Base-by-base conservation (phyloP, 768 basidiomycete species). In the Lepiota brunneoincarnata region DNA sequence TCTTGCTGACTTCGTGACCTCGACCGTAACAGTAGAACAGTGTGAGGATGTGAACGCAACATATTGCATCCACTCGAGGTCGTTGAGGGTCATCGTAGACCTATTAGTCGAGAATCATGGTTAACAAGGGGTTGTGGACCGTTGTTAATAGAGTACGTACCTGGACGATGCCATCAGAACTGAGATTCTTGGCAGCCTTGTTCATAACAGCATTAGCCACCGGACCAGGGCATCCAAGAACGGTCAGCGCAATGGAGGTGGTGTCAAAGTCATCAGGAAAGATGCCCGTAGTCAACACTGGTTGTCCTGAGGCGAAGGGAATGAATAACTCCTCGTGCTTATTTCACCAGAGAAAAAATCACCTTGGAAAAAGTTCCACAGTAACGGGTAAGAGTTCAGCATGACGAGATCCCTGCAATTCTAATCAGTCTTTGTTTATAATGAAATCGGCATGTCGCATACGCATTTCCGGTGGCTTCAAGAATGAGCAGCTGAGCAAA, bases 221-320 rank as follows among this genome's bases (percentile, higher is more conserved):
- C 11, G 61, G 64, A 18, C 66, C 64, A 36, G 69, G 65, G 12
- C 61, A 62, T 54, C 66, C 52, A 24, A 73, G 66, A 26, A 82
- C 69, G 1, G 75, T 79, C 23, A 82, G 64, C 14, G 68, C 82
- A 10, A 84, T 51, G 4, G 83, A 81, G 0, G 83, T 84, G 0
- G 82, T 84, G 56, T 84, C 82, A 23, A 83, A 64, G 63, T 85
- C 83, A 55, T 69, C 73, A 0, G 81, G 81, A 58, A 80, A 82
- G 21, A 69, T 65, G 38, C 73, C 71, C 2, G 78, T 80, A 3
- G 79, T 81, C 3, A 79, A 64, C 31, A 70, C 61, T 6, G 69
- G 71, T 47, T 72, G 69, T 10, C 72, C 74, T 75, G 35, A 37
- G 45, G 21, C 21, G 42, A 28, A 39, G 40, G 20, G 34, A 45